Evolutionary conservation across 768 basidiomycete species (phyloP).

Genomic region (Clavulina sp.): DNA sequence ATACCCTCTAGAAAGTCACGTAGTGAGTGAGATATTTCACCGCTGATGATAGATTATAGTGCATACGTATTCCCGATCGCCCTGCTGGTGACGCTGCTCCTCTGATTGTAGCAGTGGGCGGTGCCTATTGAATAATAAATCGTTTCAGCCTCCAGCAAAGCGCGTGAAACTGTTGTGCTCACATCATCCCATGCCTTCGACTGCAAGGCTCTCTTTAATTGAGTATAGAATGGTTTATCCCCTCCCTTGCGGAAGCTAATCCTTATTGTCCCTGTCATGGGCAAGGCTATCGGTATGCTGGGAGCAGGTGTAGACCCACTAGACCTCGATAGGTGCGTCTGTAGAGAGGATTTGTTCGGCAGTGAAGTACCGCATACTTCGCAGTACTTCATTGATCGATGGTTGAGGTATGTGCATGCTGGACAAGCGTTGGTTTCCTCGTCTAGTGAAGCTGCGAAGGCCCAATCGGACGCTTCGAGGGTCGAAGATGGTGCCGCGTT

Average conservation of each 20-base stretch:
- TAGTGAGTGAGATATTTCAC: slow-evolving; percentile 5
- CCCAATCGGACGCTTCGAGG: slow-evolving; percentile 6
- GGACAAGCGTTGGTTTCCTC: slow-evolving; percentile 44
- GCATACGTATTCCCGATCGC: slow-evolving; percentile 11
- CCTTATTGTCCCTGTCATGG: slow-evolving; percentile 38
- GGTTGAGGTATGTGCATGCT: slow-evolving; percentile 87
- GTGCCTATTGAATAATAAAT: not conserved
- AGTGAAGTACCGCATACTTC: slow-evolving; percentile 75
- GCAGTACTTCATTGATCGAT: slow-evolving; percentile 50
- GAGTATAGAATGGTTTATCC: slow-evolving; percentile 63
- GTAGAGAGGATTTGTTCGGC: no score
- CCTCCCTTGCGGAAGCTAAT: slow-evolving; percentile 87
- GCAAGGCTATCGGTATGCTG: slow-evolving; percentile 3
- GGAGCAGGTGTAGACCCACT: not conserved
- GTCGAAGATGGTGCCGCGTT: slow-evolving; percentile 17
- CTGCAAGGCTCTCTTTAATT: slow-evolving; percentile 51
- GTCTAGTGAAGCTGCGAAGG: not conserved
- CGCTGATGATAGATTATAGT: not conserved
- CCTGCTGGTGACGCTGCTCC: not conserved
- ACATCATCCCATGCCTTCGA: slow-evolving; percentile 51
- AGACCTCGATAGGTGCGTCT: not conserved
- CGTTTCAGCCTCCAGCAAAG: not conserved
- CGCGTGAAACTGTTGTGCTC: not conserved
- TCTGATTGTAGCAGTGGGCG: not conserved
- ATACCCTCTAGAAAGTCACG: slow-evolving; percentile 46